Evolutionary conservation across 2,329 filamentous ascomycete genomes (phyloP), one percentile per base, ranked within the genome.

Genomic region (Pseudomassariella vexata): DNA sequence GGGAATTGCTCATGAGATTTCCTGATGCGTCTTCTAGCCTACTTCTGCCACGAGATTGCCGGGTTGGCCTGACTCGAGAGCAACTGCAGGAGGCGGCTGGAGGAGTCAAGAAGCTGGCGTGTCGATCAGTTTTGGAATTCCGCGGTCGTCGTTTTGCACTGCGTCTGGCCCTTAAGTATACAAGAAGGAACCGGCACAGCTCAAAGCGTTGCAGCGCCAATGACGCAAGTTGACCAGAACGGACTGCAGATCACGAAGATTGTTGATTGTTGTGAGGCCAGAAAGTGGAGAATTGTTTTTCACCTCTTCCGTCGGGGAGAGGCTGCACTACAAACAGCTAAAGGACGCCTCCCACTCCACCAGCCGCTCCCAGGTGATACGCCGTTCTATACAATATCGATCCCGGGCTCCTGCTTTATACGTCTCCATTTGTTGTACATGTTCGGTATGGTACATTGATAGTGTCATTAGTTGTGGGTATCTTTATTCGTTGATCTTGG

Each of bases 401-500:
- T 38, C 33, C 38, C 30, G 39, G 30, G n/a, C n/a, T 39, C 40
- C 34, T 38, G 37, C 32, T 42, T 43, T 39, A 39, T 36, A 37
- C 18, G 21, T 19, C 17, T 20, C 19, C 19, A 6, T 24, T 24
- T 33, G 38, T 37, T 45, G 40, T 50, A 49, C 41, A 45, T 41
- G 26, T 28, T 39, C 38, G 28, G 31, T 44, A 47, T 52, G 32
- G 44, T 48, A 49, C 49, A 50, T 48, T 35, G 32, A 20, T 46
- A 35, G 40, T 38, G 41, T 47, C 47, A 37, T 48, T 42, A 47
- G 39, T 44, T 40, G 40, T 47, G 37, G 40, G 38, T 41, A 32
- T 47, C 36, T 53, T 71, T 85, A 95, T 76, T 96, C 90, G 68
- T 87, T 95, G 77, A 98, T 95, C 83, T 96, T 98, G 63, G 92